These are phyloP conservation scores for Toxicodendron radicans DNA, from an alignment of 345 rosid species.

Conservation along the genomic window DNA sequence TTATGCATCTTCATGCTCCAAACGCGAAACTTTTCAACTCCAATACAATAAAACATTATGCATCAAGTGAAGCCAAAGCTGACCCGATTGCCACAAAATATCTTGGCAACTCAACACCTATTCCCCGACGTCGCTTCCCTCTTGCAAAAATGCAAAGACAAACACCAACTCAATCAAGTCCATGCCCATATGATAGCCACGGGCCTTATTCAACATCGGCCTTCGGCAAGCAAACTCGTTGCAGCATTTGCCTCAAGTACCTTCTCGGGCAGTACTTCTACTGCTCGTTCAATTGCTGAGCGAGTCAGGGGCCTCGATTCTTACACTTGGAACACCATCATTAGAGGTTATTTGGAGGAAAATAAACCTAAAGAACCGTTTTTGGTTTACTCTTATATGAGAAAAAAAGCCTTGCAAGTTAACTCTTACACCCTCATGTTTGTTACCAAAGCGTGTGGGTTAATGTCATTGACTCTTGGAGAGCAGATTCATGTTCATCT, in stretches of 20 bases:
- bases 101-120: not conserved
- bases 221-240: slow-evolving; percentile 30
- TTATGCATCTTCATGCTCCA: not conserved
- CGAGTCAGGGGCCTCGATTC: slow-evolving; percentile 24
- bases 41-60: not conserved
- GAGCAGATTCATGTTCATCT: slow-evolving; percentile 39
- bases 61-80: not conserved
- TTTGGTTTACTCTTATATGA: slow-evolving; percentile 35
- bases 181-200: slow-evolving; percentile 26
- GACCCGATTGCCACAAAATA: not conserved
- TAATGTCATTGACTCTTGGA: slow-evolving; percentile 22
- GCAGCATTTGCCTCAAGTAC: slow-evolving; percentile 6
- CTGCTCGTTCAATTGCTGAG: slow-evolving; percentile 25
- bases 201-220: slow-evolving; percentile 19
- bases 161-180: slow-evolving; percentile 20
- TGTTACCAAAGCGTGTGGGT: slow-evolving; percentile 41
- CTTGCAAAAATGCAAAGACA: slow-evolving; percentile 19
- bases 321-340: slow-evolving; percentile 31
- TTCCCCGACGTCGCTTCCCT: not conserved
- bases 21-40: not conserved
- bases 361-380: slow-evolving; percentile 21
- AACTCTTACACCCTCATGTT: slow-evolving; percentile 32
- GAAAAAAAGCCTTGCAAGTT: slow-evolving; percentile 26
- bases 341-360: slow-evolving; percentile 25
- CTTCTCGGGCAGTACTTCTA: not conserved